Conservation (phyloP, 768 basidiomycete species). For the Brasilioporus rufonigricans region DNA sequence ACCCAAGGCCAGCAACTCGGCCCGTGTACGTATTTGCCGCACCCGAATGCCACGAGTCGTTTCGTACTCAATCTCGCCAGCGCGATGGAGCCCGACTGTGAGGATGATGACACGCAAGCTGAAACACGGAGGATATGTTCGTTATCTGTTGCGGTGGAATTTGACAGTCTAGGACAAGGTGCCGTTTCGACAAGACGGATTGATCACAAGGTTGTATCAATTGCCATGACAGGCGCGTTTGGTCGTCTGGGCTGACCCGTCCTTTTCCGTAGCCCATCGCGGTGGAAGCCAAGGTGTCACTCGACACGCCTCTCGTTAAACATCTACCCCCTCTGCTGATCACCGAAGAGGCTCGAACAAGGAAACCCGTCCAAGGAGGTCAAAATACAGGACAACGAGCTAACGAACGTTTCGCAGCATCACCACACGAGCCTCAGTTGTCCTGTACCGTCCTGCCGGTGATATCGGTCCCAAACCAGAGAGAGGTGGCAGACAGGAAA, state of each 20-base stretch:
- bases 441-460: slow-evolving; percentile 20
- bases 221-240: neutral
- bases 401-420: neutral
- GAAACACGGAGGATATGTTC: slow-evolving; percentile 40
- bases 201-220: slow-evolving; percentile 23
- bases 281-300: slow-evolving; percentile 11
- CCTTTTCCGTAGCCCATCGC: slow-evolving; percentile 7
- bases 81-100: slow-evolving; percentile 46
- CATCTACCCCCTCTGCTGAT: slow-evolving; percentile 22
- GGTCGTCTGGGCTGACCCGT: neutral
- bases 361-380: neutral
- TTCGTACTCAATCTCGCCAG: slow-evolving; percentile 26
- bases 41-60: neutral
- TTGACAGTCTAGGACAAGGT: slow-evolving; percentile 22
- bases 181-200: slow-evolving; percentile 16
- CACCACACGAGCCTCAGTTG: slow-evolving; percentile 24
- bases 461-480: neutral
- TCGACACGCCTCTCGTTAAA: neutral
- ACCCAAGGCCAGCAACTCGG: slow-evolving; percentile 38
- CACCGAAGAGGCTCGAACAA: slow-evolving; percentile 17
- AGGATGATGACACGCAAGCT: slow-evolving; percentile 47
- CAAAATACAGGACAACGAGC: neutral
- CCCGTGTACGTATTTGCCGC: slow-evolving; percentile 32
- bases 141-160: slow-evolving; percentile 40
- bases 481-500: neutral